Percentiles rank a stretch among this genome's conserved stretches.
These are phyloP conservation scores for Podospora pseudopauciseta DNA, from an alignment of 495 filamentous ascomycete genomes.

Conservation along the genomic window DNA sequence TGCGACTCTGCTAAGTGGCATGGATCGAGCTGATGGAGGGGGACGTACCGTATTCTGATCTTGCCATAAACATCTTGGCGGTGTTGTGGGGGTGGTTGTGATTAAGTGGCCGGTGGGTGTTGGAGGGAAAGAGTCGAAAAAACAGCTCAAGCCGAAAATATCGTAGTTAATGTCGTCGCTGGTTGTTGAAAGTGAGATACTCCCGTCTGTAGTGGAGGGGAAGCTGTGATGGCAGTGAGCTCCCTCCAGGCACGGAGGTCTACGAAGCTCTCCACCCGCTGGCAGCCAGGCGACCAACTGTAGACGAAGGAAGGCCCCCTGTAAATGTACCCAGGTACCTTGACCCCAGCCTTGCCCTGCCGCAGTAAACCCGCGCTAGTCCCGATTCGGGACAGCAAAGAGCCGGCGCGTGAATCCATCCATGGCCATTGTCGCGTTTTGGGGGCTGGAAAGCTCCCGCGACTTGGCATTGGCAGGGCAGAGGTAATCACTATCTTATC, in stretches of 20 bases:
- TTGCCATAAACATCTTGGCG: slow-evolving; percentile 95
- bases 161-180: slow-evolving; percentile 18
- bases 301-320: slow-evolving; percentile 9
- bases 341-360: not conserved
- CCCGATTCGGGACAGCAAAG: not conserved
- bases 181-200: too few relatives aligned
- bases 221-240: slow-evolving; percentile 20
- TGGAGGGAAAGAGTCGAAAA: slow-evolving; percentile 12
- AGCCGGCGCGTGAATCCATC: not conserved
- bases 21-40: not conserved
- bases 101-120: slow-evolving; percentile 15
- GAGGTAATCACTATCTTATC: not conserved
- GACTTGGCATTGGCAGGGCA: slow-evolving; percentile 14
- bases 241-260: slow-evolving; percentile 34
- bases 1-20: not conserved
- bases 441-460: slow-evolving; percentile 14
- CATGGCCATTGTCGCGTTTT: slow-evolving; percentile 15
- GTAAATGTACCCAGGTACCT: slow-evolving; percentile 20
- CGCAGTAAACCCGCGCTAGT: slow-evolving; percentile 8
- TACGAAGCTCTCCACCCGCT: slow-evolving; percentile 28
- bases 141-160: slow-evolving; percentile 13
- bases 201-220: slow-evolving; percentile 13
- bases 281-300: slow-evolving; percentile 21
- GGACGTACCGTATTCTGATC: slow-evolving; percentile 92
- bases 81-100: slow-evolving; percentile 27